Evolutionary conservation across 441 rosid genomes (phyloP), one percentile per base, ranked within the genome.

Genomic region (Corymbia calophylla): DNA sequence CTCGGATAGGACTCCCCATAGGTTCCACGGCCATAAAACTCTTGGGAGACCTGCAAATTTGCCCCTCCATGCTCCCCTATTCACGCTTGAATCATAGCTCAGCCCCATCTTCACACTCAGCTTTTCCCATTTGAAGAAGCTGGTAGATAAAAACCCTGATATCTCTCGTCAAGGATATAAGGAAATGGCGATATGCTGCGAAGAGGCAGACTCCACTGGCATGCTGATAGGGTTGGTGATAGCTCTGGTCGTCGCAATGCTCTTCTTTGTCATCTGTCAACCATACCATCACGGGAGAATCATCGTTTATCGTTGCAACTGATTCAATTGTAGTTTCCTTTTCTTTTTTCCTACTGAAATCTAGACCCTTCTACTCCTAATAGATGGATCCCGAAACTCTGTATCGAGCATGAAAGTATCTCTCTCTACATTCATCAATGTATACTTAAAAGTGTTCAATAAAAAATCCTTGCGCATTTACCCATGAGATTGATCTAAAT

Each of bases 221-320:
- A 87, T 66, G 44, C n/a, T 93, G 88, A 66, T 86, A 53, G 87
- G 89, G 32, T 25, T 92, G 86, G 14, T 88, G 80, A 21, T 92
- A 44, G 93, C 88, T 88, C 68, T 87, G 35, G 87, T 90, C 64
- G 7, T 92, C 18, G 93, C 93, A 53, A 87, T 90, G 91, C 10
- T 89, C 51, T 32, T 90, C 32, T 90, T 93, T 39, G 35, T 92
- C 53, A 9, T 91, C 54, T 92, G 91, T 53, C 90, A 87, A 9
- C 93, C 95, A 15, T 84, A 48, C 14, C 89, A 92, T 80, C 53
- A 89, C 9, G 89, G 91, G 89, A 90, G 93, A 89, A 89, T 86
- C 77, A n/a, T 91, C 86, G 58, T 91, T 49, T 89, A 87, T 47
- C 90, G 89, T 27, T 91, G 91, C 90, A 64, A 49, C 58, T 90